Base-by-base conservation (phyloP, 352 stramenopile species). In the Globisporangium yorkense region DNA sequence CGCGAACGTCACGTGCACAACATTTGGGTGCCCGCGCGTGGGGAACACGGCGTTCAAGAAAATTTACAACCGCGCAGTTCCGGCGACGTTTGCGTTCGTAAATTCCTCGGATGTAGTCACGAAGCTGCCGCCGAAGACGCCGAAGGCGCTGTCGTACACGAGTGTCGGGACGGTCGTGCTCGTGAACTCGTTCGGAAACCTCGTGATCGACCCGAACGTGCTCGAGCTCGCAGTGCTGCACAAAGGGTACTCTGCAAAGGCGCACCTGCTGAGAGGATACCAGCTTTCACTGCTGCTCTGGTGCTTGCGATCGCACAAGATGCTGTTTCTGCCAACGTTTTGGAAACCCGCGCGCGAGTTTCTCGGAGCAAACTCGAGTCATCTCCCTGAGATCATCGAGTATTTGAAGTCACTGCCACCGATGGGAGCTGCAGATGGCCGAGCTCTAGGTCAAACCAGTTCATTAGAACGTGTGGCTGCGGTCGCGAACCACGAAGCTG, bases 31-130 rank as follows among this genome's bases (percentile, higher is more conserved):
- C 48, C 71, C 71, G 16, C 65, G 70, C 10, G 57, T 80, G 18
- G 63, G 71, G 12, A 77, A 77, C 54, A 65, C 67, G 3, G 61
- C 70, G 37, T 83, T 79, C 61, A 58, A 70, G 52, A 72, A 72
- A 41, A 57, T 61, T n/a, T 76, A 71, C 60, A 65, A 60, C 12
- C 58, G 37, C 7, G 48, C 56, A 0, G 66, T 80, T 12, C 68
- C 74, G 13, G 67, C 68, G 5, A 72, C 68, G 20, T 80, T 74
- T 59, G 66, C 66, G 20, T 72, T 83, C 41, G 62, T 80, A 35
- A 78, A 83, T 33, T 63, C 68, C 15, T 61, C 63, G 0, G 68
- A 83, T 27, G 48, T 76, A 29, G 62, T 76, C 33, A 76, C 71
- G 35, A 79, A 79, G 55, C 57, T 79, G 35, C 68, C 68, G 0